Evolutionary conservation across 768 basidiomycete genomes (phyloP).

Genomic region (Naganishia friedmannii): DNA sequence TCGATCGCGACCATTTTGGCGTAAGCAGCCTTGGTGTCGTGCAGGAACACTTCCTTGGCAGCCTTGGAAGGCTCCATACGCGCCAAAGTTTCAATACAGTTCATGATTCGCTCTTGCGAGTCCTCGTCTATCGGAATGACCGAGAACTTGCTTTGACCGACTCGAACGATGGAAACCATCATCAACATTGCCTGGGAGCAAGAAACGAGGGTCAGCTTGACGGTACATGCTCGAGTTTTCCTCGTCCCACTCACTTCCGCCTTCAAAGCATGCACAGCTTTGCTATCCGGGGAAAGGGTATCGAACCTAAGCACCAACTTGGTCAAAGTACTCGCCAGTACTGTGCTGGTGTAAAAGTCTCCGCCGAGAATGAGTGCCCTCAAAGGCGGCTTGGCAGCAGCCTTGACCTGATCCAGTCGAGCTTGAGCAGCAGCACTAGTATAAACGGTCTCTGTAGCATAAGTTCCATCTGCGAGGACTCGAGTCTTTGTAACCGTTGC

Average conservation of each 20-base stretch:
- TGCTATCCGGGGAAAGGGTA: slow-evolving; percentile 57
- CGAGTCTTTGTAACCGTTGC: slow-evolving; percentile 61
- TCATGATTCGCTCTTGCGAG: slow-evolving; percentile 90
- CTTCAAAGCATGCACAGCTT: slow-evolving; percentile 68
- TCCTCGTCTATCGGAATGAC: slow-evolving; percentile 97
- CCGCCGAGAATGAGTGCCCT: slow-evolving; percentile 88
- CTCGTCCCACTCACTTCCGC: slow-evolving; percentile 66
- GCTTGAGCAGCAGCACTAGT: slow-evolving; percentile 58
- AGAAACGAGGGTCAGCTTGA: background rate
- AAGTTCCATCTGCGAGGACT: slow-evolving; percentile 92
- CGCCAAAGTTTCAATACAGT: slow-evolving; percentile 89
- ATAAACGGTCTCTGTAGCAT: slow-evolving; percentile 93
- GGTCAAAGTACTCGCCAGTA: slow-evolving; percentile 81
- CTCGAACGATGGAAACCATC: slow-evolving; percentile 94
- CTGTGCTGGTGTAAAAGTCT: slow-evolving; percentile 93
- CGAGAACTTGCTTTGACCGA: slow-evolving; percentile 94
- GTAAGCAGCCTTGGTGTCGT: slow-evolving; percentile 85
- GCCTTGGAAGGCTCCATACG: slow-evolving; percentile 66
- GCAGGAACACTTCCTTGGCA: slow-evolving; percentile 59
- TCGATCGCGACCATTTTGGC: slow-evolving; percentile 93
- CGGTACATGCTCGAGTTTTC: background rate
- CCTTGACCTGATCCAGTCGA: slow-evolving; percentile 74
- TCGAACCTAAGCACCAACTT: slow-evolving; percentile 80
- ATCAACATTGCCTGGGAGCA: slow-evolving; percentile 81
- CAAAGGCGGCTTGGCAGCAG: slow-evolving; percentile 84